Conservation (phyloP, 805 yeast species). For the Scheffersomyces coipomensis region DNA sequence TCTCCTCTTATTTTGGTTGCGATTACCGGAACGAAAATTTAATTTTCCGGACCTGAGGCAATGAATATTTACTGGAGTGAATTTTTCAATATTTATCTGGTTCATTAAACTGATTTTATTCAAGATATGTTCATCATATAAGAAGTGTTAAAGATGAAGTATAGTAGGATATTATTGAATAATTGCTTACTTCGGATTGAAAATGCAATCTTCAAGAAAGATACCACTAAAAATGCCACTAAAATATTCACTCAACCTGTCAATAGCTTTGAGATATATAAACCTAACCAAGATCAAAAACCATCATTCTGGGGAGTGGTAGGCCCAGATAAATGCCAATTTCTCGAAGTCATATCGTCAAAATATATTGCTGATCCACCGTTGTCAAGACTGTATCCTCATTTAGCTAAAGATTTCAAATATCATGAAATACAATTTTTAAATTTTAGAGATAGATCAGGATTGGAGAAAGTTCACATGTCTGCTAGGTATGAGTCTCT, state of each 20-base stretch:
- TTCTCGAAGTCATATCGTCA: slow-evolving; percentile 58
- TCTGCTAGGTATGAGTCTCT: slow-evolving; percentile 88
- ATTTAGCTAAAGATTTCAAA: slow-evolving; percentile 24
- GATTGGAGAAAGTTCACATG: slow-evolving; percentile 58
- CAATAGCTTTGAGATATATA: slow-evolving; percentile 18
- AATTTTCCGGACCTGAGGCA: too few species aligned
- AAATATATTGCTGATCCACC: slow-evolving; percentile 53
- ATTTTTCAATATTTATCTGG: too few species aligned
- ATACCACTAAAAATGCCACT: slow-evolving; percentile 3
- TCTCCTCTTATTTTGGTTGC: too few species aligned
- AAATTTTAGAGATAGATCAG: slow-evolving; percentile 34
- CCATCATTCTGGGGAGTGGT: slow-evolving; percentile 29
- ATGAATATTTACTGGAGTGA: too few species aligned
- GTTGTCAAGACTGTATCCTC: slow-evolving; percentile 54
- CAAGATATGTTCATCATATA: too few species aligned
- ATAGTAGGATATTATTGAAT: not conserved
- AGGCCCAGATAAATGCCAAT: slow-evolving; percentile 49
- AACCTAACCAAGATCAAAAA: slow-evolving; percentile 10
- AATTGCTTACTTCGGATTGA: slow-evolving; percentile 17
- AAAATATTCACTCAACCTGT: slow-evolving; percentile 26
- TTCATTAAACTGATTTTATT: too few species aligned
- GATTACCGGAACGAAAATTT: too few species aligned
- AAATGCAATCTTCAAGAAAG: slow-evolving; percentile 21
- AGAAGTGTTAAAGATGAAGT: too few species aligned
- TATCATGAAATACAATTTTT: slow-evolving; percentile 31